Percentiles rank a stretch among this genome's conserved stretches.
Conservation (phyloP, 768 basidiomycete species). For the Agrocybe praecox region DNA sequence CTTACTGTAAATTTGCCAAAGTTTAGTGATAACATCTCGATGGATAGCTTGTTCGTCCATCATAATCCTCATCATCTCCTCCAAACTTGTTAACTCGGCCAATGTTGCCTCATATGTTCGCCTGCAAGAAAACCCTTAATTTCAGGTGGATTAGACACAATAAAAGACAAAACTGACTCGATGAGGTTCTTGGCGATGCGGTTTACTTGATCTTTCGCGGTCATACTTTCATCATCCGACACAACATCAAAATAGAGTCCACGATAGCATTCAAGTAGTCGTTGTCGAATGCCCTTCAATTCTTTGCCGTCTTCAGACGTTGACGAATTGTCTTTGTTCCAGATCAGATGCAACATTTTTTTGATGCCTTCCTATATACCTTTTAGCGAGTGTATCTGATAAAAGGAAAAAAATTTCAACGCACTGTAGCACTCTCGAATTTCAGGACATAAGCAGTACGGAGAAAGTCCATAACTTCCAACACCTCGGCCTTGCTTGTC, state of each 20-base stretch:
- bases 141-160: neutral
- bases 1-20: conserved; percentile 97
- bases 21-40: conserved; percentile 80
- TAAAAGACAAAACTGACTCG: conserved; percentile 57
- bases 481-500: conserved; percentile 80
- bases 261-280: conserved; percentile 87
- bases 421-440: conserved; percentile 75
- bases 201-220: conserved; percentile 85
- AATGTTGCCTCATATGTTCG: conserved; percentile 90
- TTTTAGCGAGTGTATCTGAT: neutral
- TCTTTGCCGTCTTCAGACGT: conserved; percentile 62
- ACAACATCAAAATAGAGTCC: conserved; percentile 87
- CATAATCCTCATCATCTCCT: conserved; percentile 96
- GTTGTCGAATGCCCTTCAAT: conserved; percentile 84
- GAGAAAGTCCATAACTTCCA: conserved; percentile 92
- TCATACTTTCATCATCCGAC: conserved; percentile 51
- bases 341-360: conserved; percentile 96
- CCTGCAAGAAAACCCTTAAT: conserved; percentile 39
- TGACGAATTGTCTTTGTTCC: conserved; percentile 93
- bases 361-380: conserved; percentile 75
- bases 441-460: conserved; percentile 79
- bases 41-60: conserved; percentile 89
- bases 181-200: conserved; percentile 97
- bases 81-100: conserved; percentile 93
- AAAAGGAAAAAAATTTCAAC: conserved; percentile 14